Evolutionary conservation across 2,329 filamentous ascomycete genomes (phyloP), one percentile per base, ranked within the genome.

Genomic region (Neofusicoccum laricinum): DNA sequence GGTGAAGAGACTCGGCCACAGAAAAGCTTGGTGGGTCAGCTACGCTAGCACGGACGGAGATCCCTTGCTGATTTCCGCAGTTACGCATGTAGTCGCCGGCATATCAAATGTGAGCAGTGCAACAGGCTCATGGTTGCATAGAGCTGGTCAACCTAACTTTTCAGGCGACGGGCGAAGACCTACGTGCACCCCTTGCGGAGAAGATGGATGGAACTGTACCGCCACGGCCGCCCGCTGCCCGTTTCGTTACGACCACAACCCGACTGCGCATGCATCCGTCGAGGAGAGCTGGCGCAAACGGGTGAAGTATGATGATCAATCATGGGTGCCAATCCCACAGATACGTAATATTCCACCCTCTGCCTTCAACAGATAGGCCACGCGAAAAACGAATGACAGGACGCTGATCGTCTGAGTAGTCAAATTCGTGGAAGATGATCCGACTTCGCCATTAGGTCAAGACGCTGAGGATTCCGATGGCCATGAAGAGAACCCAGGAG

Each of bases 191-290:
- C 10, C 41, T 11, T 59, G 55, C 25, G 25, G 12, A 12, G 55
- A 59, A 17, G 46, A 38, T 38, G 41, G 41, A 21, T 36, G 55
- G 40, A 46, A 8, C 4, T 59, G 55, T 12, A 11, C 41, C 15
- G n/a, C 21, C 30, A 21, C 43, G 3, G 19, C 3, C 8, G 11
- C 11, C 5, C 3, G 10, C 6, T 34, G 40, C 40, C 40, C 14
- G 10, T 59, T 59, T n/a, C 55, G 55, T n/a, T 19, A 59, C 32
- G 55, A 59, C 12, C 55, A 59, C 41, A 59, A 59, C 25, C 55
- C 55, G 3, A 59, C 40, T 14, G 40, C 19, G 10, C 43, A 59
- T 12, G 3, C 30, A 34, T 59, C 55, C 0, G 30, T 14, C 25
- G 25, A 17, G 3, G 40, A 59, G n/a, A 46, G n/a, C 21, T 40